Evolutionary conservation across 441 rosid genomes (phyloP).

Genomic region (Pelargonium myrrhifolium): DNA sequence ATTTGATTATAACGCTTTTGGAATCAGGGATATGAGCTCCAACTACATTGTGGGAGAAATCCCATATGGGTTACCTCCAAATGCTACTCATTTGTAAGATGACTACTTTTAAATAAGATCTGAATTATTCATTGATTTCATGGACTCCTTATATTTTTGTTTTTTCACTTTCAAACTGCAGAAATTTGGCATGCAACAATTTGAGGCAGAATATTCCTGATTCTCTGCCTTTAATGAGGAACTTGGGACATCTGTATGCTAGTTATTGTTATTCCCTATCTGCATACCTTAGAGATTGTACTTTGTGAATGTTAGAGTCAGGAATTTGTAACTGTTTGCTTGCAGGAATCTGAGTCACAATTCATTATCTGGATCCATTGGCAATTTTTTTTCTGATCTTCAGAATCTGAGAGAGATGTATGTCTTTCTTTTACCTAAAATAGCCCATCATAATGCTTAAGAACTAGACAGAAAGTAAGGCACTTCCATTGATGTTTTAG

Average conservation of each 20-base stretch:
- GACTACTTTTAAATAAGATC: background rate
- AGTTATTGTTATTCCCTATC: slow-evolving; percentile 9
- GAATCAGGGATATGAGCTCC: slow-evolving; percentile 70
- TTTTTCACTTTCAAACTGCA: slow-evolving; percentile 25
- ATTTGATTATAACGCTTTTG: slow-evolving; percentile 7
- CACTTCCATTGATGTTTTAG: background rate
- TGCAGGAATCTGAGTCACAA: slow-evolving; percentile 91
- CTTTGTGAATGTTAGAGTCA: slow-evolving; percentile 8
- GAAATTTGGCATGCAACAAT: slow-evolving; percentile 72
- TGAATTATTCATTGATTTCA: slow-evolving; percentile 7
- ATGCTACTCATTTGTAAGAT: slow-evolving; percentile 72
- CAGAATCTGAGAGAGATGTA: slow-evolving; percentile 71
- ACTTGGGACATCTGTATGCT: slow-evolving; percentile 65
- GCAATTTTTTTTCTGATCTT: slow-evolving; percentile 68
- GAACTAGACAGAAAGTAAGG: slow-evolving; percentile 9
- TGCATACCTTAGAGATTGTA: slow-evolving; percentile 10
- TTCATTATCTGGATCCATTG: slow-evolving; percentile 71
- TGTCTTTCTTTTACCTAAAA: slow-evolving; percentile 14
- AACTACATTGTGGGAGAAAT: slow-evolving; percentile 67
- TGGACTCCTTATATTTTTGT: background rate
- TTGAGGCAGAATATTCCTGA: slow-evolving; percentile 60
- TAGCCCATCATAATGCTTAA: background rate
- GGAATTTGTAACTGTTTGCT: slow-evolving; percentile 17
- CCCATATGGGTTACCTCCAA: slow-evolving; percentile 67
- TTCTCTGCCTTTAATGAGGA: slow-evolving; percentile 49